These are phyloP conservation scores for Bacidia rubella DNA, from an alignment of 495 filamentous ascomycete species.

Conservation along the genomic window DNA sequence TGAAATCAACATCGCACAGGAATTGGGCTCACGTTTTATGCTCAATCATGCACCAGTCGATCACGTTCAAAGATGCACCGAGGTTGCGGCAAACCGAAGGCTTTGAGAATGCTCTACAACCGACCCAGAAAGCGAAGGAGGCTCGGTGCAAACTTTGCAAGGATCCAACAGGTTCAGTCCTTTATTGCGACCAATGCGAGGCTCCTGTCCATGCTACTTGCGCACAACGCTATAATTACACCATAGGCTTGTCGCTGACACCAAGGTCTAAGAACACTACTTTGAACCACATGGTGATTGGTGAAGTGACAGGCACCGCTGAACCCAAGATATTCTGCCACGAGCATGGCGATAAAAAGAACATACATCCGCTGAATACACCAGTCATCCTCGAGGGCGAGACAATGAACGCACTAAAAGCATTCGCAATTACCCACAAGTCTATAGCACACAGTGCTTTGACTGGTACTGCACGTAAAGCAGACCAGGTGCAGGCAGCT, in stretches of 20 bases:
- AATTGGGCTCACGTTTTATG: slow-evolving; percentile 98
- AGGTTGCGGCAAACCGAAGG: slow-evolving; percentile 76
- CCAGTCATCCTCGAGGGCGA: slow-evolving; percentile 34
- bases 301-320: slow-evolving; percentile 61
- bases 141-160: slow-evolving; percentile 81
- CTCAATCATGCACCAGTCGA: slow-evolving; percentile 79
- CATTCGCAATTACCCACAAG: slow-evolving; percentile 80
- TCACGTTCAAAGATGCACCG: slow-evolving; percentile 76
- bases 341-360: slow-evolving; percentile 58
- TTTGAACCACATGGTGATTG: slow-evolving; percentile 59
- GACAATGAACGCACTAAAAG: slow-evolving; percentile 60
- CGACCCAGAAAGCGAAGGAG: slow-evolving; percentile 39
- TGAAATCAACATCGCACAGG: slow-evolving; percentile 86
- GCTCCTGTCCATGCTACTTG: slow-evolving; percentile 77
- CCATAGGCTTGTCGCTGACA: slow-evolving; percentile 77
- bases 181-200: slow-evolving; percentile 70
- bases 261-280: slow-evolving; percentile 77
- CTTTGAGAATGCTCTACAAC: slow-evolving; percentile 58
- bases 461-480: slow-evolving; percentile 85
- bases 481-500: slow-evolving; percentile 47
- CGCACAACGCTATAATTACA: slow-evolving; percentile 69
- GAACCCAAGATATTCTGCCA: slow-evolving; percentile 80
- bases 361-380: slow-evolving; percentile 40
- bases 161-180: slow-evolving; percentile 56
- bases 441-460: slow-evolving; percentile 71